Evolutionary conservation across 2,329 filamentous ascomycete species (phyloP).

Genomic region (Colletotrichum horii): DNA sequence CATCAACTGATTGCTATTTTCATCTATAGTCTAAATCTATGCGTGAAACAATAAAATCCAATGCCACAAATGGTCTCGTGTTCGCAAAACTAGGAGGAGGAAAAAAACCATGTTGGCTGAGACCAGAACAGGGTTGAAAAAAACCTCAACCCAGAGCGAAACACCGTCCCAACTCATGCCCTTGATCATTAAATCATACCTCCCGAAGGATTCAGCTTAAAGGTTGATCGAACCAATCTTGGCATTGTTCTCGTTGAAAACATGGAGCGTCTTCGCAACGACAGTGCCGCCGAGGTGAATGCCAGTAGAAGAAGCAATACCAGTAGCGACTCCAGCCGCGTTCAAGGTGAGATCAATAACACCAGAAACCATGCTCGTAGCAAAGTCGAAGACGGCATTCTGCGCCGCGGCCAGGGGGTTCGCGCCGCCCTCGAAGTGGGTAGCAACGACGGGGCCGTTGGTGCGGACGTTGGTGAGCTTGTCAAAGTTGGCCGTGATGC

Average conservation of each 20-base stretch:
- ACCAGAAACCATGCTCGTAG: neutral
- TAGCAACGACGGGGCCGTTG: neutral
- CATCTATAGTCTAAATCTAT: neutral
- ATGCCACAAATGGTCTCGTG: fast-evolving
- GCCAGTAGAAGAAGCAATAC: neutral
- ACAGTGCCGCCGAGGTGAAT: neutral
- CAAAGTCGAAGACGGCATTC: neutral
- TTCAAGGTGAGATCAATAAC: neutral
- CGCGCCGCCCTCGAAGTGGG: neutral
- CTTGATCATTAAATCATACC: neutral
- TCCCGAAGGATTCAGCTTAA: fast-evolving
- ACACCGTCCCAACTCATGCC: neutral
- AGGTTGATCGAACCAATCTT: neutral
- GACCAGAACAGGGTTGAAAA: neutral
- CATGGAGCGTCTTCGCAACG: neutral
- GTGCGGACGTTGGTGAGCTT: neutral
- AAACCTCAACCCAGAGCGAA: neutral
- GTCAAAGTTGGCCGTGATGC: neutral
- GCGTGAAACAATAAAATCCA: neutral
- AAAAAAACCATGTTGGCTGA: neutral
- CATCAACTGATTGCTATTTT: neutral
- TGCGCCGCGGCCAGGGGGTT: neutral
- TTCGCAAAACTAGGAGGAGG: neutral
- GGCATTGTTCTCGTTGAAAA: neutral
- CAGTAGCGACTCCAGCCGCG: neutral